Percentiles rank a stretch among this genome's conserved stretches.
phyloP scores from a whole-genome alignment of 2,329 filamentous ascomycete genomes.

The Ophiostoma himal-ulmi region DNA sequence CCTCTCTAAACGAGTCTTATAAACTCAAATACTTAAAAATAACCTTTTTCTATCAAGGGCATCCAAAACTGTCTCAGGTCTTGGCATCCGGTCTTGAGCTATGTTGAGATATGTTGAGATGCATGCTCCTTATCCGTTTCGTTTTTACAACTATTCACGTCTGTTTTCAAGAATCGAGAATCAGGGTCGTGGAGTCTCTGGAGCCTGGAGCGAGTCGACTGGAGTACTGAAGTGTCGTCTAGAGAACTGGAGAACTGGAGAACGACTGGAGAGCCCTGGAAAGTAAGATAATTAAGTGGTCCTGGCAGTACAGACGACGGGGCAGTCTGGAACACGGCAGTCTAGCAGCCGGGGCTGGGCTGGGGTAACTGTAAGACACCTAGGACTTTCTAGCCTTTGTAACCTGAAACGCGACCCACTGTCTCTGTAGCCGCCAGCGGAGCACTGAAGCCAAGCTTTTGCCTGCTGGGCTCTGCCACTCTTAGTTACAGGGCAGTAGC shows the following conservation, averaged over 20 bases:
- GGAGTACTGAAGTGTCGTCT: background rate
- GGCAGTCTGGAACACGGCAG: conserved; percentile 21
- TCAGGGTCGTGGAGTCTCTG: background rate
- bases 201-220: background rate
- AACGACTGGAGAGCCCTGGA: background rate
- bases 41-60: background rate
- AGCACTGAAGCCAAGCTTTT: conserved; percentile 2
- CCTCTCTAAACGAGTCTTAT: no score
- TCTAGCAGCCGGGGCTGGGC: conserved; percentile 12
- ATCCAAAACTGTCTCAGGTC: conserved; percentile 20
- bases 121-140: background rate
- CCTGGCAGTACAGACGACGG: background rate
- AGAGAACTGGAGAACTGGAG: background rate
- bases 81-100: conserved; percentile 19
- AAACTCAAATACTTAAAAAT: conserved; percentile 6
- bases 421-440: background rate
- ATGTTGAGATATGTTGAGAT: background rate
- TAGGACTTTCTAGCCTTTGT: no score
- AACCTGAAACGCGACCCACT: background rate
- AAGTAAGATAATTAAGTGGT: no score
- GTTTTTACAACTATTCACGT: background rate
- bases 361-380: background rate
- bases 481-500: background rate
- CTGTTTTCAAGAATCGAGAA: background rate
- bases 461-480: background rate